Percentiles rank a stretch among this genome's conserved stretches.
Conservation (phyloP, 2,329 filamentous ascomycete species). For the Calonectria montana region DNA sequence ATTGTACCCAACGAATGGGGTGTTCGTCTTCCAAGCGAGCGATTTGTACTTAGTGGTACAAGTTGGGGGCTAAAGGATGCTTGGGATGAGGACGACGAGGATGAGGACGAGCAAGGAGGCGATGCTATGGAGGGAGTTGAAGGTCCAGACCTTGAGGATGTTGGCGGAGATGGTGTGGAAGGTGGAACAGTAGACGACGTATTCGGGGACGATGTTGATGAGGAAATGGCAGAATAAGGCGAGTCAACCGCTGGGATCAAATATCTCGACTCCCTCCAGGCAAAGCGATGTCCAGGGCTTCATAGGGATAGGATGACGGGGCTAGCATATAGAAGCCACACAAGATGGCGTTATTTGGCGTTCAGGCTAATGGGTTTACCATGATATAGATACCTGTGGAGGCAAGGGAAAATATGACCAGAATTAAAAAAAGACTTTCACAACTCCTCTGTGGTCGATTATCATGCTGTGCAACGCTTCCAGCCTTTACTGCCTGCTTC, state of each 20-base stretch:
- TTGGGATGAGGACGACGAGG: conserved; percentile 63
- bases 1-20: conserved; percentile 76
- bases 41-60: conserved; percentile 74
- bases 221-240: conserved; percentile 65
- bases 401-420: background rate
- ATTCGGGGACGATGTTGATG: conserved; percentile 65
- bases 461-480: background rate
- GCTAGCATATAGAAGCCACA: background rate
- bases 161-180: conserved; percentile 60
- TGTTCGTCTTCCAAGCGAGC: conserved; percentile 73
- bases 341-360: conserved; percentile 32
- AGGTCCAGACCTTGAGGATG: conserved; percentile 54
- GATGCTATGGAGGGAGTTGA: conserved; percentile 64
- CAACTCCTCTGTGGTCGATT: background rate
- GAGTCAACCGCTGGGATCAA: conserved; percentile 26
- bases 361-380: conserved; percentile 19
- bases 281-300: background rate
- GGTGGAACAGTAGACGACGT: conserved; percentile 66
- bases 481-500: background rate
- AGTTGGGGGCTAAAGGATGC: conserved; percentile 73
- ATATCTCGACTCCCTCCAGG: background rate
- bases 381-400: conserved; percentile 8
- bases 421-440: background rate
- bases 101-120: conserved; percentile 55
- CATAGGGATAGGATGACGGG: conserved; percentile 13